Evolutionary conservation across 1,139 yeast species (phyloP).

Genomic region (Pichia sorboxylosa): DNA sequence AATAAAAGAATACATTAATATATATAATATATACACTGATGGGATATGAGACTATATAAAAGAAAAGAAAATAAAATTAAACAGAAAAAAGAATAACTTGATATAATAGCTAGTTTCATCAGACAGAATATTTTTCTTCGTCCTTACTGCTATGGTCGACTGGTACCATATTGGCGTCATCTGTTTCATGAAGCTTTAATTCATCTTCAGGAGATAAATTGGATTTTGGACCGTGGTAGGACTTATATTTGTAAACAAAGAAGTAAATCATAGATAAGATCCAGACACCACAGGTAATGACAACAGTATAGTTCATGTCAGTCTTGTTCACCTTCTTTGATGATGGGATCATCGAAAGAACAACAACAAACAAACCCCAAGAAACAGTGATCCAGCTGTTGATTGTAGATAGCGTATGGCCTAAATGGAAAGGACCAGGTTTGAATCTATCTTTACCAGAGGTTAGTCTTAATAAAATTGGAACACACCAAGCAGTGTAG

Average conservation of each 20-base stretch:
- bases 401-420: slow-evolving; percentile 20
- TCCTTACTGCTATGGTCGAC: slow-evolving; percentile 11
- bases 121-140: slow-evolving; percentile 8
- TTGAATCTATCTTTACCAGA: slow-evolving; percentile 27
- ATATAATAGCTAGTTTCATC: too few relatives aligned
- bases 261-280: slow-evolving; percentile 35
- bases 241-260: slow-evolving; percentile 33
- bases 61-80: too few relatives aligned
- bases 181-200: slow-evolving; percentile 8
- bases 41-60: too few relatives aligned
- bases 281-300: slow-evolving; percentile 41
- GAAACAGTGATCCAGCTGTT: slow-evolving; percentile 28
- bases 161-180: slow-evolving; percentile 5
- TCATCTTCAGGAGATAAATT: slow-evolving; percentile 19
- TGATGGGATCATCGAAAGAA: slow-evolving; percentile 32
- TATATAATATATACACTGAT: too few relatives aligned
- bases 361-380: slow-evolving; percentile 28
- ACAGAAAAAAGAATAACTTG: too few relatives aligned
- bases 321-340: slow-evolving; percentile 26
- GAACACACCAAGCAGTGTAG: slow-evolving; percentile 35
- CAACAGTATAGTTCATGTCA: slow-evolving; percentile 52
- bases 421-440: slow-evolving; percentile 28
- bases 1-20: too few relatives aligned
- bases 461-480: slow-evolving; percentile 33
- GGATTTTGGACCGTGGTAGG: slow-evolving; percentile 40